These are phyloP conservation scores for Gossypium schwendimanii DNA, from an alignment of 441 rosid genomes.

Conservation along the genomic window DNA sequence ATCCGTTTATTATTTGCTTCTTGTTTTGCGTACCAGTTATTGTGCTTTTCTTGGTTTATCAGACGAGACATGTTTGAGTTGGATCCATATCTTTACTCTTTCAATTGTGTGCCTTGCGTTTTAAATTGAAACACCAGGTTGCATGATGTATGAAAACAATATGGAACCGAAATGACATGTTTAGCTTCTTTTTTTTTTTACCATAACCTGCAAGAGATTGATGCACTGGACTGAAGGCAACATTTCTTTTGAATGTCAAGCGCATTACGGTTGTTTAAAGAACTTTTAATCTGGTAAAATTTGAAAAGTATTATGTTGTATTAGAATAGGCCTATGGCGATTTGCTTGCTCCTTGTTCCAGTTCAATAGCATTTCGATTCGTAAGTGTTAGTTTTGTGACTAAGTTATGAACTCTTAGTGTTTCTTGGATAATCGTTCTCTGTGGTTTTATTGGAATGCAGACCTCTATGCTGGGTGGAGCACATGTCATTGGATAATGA, in stretches of 20 bases:
- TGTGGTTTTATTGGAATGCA: conserved; percentile 23
- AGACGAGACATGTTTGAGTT: background rate
- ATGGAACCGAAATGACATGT: background rate
- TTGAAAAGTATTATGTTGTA: background rate
- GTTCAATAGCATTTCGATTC: background rate
- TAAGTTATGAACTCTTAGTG: background rate
- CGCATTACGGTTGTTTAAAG: background rate
- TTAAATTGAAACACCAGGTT: background rate
- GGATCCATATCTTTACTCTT: background rate
- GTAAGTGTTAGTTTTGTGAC: background rate
- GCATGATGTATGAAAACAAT: background rate
- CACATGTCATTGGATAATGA: conserved; percentile 95
- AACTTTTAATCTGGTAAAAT: background rate
- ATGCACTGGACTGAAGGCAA: background rate
- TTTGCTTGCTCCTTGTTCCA: background rate
- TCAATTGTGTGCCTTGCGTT: background rate
- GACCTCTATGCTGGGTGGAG: conserved; percentile 98
- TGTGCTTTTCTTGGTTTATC: background rate
- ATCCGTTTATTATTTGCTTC: background rate
- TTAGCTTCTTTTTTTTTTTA: background rate
- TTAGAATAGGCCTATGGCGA: background rate
- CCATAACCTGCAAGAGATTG: background rate
- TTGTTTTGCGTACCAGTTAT: background rate
- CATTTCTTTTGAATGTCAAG: background rate
- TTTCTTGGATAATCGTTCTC: conserved; percentile 5